Evolutionary conservation across 2,329 filamentous ascomycete species (phyloP).

Genomic region (Nemania sp.): DNA sequence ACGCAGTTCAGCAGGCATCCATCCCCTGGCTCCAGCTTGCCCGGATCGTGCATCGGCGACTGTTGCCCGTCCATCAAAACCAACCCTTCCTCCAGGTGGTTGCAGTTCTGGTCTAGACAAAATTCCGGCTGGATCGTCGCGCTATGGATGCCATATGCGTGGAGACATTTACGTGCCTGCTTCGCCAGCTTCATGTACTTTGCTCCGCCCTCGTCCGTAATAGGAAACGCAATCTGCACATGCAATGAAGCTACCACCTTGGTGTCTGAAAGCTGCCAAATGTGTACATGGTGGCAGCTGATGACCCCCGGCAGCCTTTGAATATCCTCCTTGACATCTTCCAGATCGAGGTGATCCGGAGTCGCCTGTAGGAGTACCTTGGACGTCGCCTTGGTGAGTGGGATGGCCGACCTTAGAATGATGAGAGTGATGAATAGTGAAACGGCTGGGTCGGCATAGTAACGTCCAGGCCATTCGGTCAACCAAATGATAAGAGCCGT

Average conservation of each 20-base stretch:
- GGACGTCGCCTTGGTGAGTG: constrained; percentile 81
- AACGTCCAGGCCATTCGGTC: constrained; percentile 81
- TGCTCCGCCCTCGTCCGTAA: constrained; percentile 80
- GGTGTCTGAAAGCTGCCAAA: constrained; percentile 97
- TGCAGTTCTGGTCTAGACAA: constrained; percentile 64
- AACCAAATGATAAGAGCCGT: constrained; percentile 93
- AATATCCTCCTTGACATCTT: constrained; percentile 94
- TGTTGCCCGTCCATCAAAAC: constrained; percentile 45
- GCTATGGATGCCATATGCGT: constrained; percentile 95
- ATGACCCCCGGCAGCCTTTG: constrained; percentile 84
- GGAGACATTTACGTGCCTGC: constrained; percentile 86
- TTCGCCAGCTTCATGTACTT: constrained; percentile 92
- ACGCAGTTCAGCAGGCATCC: constrained; percentile 66
- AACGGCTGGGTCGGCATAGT: constrained; percentile 90
- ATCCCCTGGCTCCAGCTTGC: constrained; percentile 44
- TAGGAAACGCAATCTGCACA: constrained; percentile 90
- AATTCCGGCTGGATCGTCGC: constrained; percentile 98
- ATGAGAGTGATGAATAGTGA: constrained; percentile 93
- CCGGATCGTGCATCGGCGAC: constrained; percentile 36
- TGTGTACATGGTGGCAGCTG: constrained; percentile 94
- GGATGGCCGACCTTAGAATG: constrained; percentile 79
- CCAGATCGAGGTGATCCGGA: constrained; percentile 85
- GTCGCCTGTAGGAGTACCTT: constrained; percentile 95
- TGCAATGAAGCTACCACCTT: constrained; percentile 95
- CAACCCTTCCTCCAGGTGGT: constrained; percentile 52